Evolutionary conservation across 2,329 filamentous ascomycete genomes (phyloP), one percentile per base, ranked within the genome.

Genomic region (Eurotiales sp.): DNA sequence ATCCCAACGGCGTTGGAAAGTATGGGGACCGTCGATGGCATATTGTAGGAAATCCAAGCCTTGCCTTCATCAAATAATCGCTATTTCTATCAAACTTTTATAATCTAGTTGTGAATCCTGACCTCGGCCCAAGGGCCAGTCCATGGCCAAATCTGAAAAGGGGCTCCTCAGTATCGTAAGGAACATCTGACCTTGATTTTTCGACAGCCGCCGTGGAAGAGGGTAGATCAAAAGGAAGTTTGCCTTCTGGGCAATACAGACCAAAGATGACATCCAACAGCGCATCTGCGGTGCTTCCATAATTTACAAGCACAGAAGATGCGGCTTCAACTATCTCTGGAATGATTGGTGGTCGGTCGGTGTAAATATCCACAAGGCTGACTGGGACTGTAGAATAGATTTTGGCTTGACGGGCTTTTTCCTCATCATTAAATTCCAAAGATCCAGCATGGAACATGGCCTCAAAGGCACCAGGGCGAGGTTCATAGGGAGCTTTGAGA

Each of bases 221-320:
- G 0, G 77, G 75, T 29, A 79, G 49, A 58, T 79, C 76, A 58
- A 77, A 77, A 0, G 75, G 75, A 52, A 78, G 53, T 59, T 64
- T 70, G 0, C 76, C 75, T 50, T 69, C 57, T 0, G 76, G 76
- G 11, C 64, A 66, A 15, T 15, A 32, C 3, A 22, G 15, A 2
- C 53, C 49, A 77, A 71, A 1, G 10, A 75, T 53, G 0, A 77
- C 63, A 51, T 77, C 74, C 3, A 78, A 55, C 50, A 76, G 74
- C 0, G 73, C 74, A 3, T 63, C 27, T 3, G 14, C 11, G 42
- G n/a, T 45, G 15, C 25, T 32, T 4, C 42, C 42, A n/a, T 32
- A 45, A 14, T 21, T 45, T 10, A 34, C 25, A 15, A 45, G 11
- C 2, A 45, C 8, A 14, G 42, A 25, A n/a, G 25, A 27, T 2